These are phyloP conservation scores for Prinsepia uniflora DNA, from an alignment of 306 rosid genomes.

Conservation along the genomic window DNA sequence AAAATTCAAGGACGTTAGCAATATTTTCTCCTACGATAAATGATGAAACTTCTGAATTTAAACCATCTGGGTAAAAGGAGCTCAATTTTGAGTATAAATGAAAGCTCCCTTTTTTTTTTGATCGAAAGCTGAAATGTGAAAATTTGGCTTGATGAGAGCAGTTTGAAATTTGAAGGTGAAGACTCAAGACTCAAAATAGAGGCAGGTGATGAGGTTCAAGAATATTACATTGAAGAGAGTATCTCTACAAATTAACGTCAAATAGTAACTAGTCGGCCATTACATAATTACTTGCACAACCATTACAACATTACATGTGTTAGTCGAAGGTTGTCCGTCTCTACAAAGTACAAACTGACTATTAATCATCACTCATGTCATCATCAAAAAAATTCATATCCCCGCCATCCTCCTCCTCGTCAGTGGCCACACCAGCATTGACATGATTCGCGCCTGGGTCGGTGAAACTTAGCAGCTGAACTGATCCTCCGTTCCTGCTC, in stretches of 20 bases:
- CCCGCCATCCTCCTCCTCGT: conserved; percentile 46
- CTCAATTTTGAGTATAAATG: too few species aligned
- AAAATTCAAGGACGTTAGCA: too few species aligned
- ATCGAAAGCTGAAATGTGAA: too few species aligned
- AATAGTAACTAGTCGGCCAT: background rate
- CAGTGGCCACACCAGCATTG: conserved; percentile 48
- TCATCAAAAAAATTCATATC: conserved; percentile 67
- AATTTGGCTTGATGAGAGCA: too few species aligned
- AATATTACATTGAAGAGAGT: conserved; percentile 4
- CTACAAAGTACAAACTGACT: conserved; percentile 16
- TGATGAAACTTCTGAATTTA: too few species aligned
- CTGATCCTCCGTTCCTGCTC: conserved; percentile 51
- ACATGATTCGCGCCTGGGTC: conserved; percentile 44
- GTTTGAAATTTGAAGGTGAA: too few species aligned
- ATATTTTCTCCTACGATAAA: too few species aligned
- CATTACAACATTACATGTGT: background rate
- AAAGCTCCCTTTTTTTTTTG: too few species aligned
- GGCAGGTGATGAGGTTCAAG: background rate
- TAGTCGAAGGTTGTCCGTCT: conserved; percentile 7
- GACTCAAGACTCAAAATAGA: too few species aligned
- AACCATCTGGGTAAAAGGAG: too few species aligned
- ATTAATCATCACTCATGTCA: conserved; percentile 54
- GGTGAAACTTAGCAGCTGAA: conserved; percentile 44
- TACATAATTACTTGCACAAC: too few species aligned
- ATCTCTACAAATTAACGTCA: background rate